Conservation (phyloP, 1,139 yeast species). For the Hyphopichia wangnamkhiaoensis region DNA sequence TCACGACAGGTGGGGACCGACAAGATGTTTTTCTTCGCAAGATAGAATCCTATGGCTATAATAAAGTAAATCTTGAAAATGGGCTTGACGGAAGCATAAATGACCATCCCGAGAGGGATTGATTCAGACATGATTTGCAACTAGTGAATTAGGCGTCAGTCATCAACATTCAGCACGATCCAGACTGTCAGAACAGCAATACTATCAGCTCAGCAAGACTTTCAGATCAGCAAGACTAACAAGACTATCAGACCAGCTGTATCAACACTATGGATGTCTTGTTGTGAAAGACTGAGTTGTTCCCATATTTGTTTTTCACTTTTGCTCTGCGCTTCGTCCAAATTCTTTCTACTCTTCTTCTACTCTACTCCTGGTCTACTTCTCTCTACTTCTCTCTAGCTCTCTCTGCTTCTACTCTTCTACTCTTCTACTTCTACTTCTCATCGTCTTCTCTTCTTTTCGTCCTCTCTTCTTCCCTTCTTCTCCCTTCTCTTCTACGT, state of each 20-base stretch:
- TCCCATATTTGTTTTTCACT: neutral
- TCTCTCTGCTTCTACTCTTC: neutral
- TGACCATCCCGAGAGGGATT: constrained; percentile 60
- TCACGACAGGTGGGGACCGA: constrained; percentile 75
- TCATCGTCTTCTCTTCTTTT: no score
- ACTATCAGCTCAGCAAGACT: no score
- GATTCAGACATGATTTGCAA: no score
- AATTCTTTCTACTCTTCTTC: neutral
- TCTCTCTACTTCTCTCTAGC: neutral
- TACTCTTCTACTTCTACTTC: neutral
- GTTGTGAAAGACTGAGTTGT: no score
- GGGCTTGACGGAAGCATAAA: constrained; percentile 83
- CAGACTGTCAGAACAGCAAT: no score
- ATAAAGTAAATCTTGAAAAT: constrained; percentile 82
- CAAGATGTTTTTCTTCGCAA: constrained; percentile 68
- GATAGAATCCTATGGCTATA: constrained; percentile 64
- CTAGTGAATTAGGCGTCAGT: no score
- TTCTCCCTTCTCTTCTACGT: neutral
- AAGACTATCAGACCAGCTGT: no score
- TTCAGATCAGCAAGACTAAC: no score
- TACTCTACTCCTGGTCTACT: neutral
- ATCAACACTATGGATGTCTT: no score
- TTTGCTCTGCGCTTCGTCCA: neutral
- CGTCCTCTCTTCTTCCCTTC: neutral
- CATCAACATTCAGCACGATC: no score